phyloP scores from a whole-genome alignment of 306 rosid species.

The Fragaria iinumae region DNA sequence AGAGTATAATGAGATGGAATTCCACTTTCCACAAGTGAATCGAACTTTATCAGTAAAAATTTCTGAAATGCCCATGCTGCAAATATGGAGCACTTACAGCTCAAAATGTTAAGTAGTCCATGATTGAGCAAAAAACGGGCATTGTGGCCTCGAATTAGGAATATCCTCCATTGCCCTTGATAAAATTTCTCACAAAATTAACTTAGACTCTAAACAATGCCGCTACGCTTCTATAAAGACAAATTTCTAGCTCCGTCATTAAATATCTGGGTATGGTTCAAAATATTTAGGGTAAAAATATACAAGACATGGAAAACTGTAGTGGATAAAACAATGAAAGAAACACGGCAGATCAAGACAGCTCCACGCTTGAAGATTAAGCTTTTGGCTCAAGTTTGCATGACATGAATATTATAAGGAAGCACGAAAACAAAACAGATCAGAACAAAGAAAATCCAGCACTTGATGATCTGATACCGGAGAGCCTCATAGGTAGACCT shows the following conservation, averaged over 20 bases:
- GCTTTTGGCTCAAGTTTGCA: neutral
- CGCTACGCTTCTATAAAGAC: neutral
- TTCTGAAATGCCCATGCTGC: neutral
- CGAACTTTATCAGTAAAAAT: neutral
- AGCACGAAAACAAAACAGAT: neutral
- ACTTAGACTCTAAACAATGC: neutral
- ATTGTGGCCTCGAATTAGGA: neutral
- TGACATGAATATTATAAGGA: neutral
- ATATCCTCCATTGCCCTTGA: neutral
- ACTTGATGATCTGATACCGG: neutral
- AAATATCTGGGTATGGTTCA: neutral
- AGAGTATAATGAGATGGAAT: neutral
- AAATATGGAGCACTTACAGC: neutral
- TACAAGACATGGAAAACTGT: neutral
- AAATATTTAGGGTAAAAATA: neutral
- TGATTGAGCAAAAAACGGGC: neutral
- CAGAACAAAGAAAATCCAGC: neutral
- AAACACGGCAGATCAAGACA: neutral
- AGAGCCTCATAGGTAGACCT: neutral
- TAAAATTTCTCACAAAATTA: neutral
- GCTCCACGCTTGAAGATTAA: conserved; percentile 3
- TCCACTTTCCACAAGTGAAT: neutral
- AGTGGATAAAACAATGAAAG: neutral
- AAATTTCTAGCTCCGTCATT: neutral
- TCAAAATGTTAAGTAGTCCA: neutral